Conservation (phyloP, 768 basidiomycete genomes). For the Russula dissimulans region DNA sequence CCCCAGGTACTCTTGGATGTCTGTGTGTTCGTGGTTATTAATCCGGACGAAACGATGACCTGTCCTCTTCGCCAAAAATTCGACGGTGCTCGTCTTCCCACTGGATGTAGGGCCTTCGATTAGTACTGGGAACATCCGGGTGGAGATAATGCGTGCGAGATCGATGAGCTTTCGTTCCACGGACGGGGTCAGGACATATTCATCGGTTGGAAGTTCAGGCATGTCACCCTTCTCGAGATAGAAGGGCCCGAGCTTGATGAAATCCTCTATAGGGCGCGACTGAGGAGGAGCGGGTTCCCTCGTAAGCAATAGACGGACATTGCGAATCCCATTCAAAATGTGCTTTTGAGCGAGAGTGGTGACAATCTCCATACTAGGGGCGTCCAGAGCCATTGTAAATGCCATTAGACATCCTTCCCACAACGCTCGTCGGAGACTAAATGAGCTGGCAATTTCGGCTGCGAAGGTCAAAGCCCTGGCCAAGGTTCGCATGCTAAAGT, state of each 20-base stretch:
- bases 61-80: constrained; percentile 86
- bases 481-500: constrained; percentile 96
- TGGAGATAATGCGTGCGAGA: constrained; percentile 84
- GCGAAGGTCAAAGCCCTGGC: constrained; percentile 86
- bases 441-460: constrained; percentile 65
- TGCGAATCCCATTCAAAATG: constrained; percentile 70
- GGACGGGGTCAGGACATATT: constrained; percentile 92
- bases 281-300: constrained; percentile 55
- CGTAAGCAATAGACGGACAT: constrained; percentile 62
- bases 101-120: constrained; percentile 98
- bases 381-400: constrained; percentile 91
- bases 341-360: constrained; percentile 63
- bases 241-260: constrained; percentile 84
- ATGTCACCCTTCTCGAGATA: constrained; percentile 75
- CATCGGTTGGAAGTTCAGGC: constrained; percentile 52
- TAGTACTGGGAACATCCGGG: constrained; percentile 84
- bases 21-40: constrained; percentile 99
- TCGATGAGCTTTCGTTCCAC: constrained; percentile 92
- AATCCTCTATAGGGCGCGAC: constrained; percentile 40
- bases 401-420: constrained; percentile 99
- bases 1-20: constrained; percentile 97
- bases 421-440: constrained; percentile 74
- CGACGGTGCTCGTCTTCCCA: constrained; percentile 95
- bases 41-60: constrained; percentile 96
- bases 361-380: constrained; percentile 56